A percentile compares a stretch with the other conserved stretches of the same genome.
Conservation (phyloP, 106 monocot species). For the Cymbidium sinense region DNA sequence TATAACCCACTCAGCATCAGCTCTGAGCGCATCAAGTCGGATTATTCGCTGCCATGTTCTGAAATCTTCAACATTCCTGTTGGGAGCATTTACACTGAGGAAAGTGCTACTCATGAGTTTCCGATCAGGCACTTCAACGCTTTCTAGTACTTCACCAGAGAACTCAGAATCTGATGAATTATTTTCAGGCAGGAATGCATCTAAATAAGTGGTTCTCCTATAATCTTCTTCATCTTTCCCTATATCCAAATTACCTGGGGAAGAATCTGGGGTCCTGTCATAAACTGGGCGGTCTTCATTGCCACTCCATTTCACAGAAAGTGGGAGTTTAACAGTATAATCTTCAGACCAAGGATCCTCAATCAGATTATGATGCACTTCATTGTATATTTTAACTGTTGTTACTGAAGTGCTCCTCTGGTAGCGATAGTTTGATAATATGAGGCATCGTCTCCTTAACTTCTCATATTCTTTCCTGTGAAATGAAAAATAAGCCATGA, state of each 20-base stretch:
- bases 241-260: constrained; percentile 6
- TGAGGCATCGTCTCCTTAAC: constrained; percentile 48
- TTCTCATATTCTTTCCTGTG: constrained; percentile 73
- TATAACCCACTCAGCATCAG: constrained; percentile 54
- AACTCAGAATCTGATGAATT: constrained; percentile 68
- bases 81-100: constrained; percentile 22
- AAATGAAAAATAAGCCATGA: constrained; percentile 3
- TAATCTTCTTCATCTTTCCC: constrained; percentile 18
- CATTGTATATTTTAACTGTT: constrained; percentile 12
- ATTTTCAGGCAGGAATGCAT: constrained; percentile 21
- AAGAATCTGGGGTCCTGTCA: constrained; percentile 12
- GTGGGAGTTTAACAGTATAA: constrained; percentile 9
- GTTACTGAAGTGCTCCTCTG: constrained; percentile 18
- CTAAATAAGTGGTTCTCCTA: constrained; percentile 12
- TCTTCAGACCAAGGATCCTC: constrained; percentile 36
- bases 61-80: constrained; percentile 35
- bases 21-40: constrained; percentile 60
- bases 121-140: constrained; percentile 17
- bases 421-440: constrained; percentile 25
- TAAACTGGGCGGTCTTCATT: constrained; percentile 17
- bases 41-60: constrained; percentile 79
- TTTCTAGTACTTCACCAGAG: constrained; percentile 34
- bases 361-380: constrained; percentile 13
- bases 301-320: constrained; percentile 4
- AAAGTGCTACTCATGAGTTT: constrained; percentile 2